Percentiles rank a stretch among this genome's conserved stretches.
phyloP scores from a whole-genome alignment of 768 basidiomycete species.

The Jaapia argillacea region DNA sequence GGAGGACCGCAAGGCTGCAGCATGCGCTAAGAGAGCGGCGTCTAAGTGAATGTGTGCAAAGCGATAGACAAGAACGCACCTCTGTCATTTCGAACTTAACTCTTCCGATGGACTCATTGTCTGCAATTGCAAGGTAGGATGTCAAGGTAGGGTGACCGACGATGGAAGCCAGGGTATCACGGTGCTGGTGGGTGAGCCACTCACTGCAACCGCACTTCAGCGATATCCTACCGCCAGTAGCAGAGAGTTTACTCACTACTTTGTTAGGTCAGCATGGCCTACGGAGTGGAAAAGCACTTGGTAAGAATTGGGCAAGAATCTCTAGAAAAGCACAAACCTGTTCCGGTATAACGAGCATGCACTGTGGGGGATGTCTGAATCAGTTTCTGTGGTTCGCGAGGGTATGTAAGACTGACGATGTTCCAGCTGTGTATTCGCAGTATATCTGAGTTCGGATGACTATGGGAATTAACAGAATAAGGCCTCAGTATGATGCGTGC shows the following conservation, averaged over 20 bases:
- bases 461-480: too few species aligned
- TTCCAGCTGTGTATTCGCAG: constrained; percentile 92
- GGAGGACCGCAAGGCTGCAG: constrained; percentile 91
- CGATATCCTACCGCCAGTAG: constrained; percentile 1
- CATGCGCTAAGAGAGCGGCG: constrained; percentile 27
- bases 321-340: constrained; percentile 74
- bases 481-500: too few species aligned
- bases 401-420: constrained; percentile 55
- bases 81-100: constrained; percentile 93
- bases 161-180: constrained; percentile 90
- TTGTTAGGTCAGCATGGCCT: constrained; percentile 96
- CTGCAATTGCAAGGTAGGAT: constrained; percentile 86
- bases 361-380: constrained; percentile 36
- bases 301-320: too few species aligned
- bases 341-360: constrained; percentile 93
- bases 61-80: constrained; percentile 32
- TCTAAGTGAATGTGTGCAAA: not conserved
- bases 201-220: constrained; percentile 45
- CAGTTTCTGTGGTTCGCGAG: constrained; percentile 5
- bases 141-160: constrained; percentile 82
- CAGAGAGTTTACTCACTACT: constrained; percentile 61
- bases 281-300: constrained; percentile 4
- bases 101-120: constrained; percentile 86
- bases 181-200: constrained; percentile 96
- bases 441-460: constrained; percentile 92